Evolutionary conservation across 352 stramenopile species (phyloP), one percentile per base, ranked within the genome.

Genomic region (Albugo laibachii): DNA sequence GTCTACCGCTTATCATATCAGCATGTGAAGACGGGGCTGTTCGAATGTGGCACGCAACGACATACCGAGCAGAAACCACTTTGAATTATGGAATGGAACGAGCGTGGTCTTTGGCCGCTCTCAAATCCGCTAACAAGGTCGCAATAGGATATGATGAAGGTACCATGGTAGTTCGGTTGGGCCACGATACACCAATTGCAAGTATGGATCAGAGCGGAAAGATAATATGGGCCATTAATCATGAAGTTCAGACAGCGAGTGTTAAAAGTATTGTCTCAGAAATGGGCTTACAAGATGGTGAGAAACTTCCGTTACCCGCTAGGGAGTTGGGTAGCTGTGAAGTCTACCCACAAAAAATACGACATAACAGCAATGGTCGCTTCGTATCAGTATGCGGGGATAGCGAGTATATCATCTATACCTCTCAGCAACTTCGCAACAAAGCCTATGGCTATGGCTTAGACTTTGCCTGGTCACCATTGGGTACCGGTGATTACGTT

Each of bases 391-490:
- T 99, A 15, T 98, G 92, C 55, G 96, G 95, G 18, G 96, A 99
- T 67, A 94, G 94, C 37, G 96, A 99, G 71, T 99, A 99, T 70
- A 98, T 99, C 57, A 99, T 99, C 59, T 99, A 99, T 72, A 99
- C 96, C 18, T 88, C 93, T 10, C 92, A 98, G 69, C 80, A 87
- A 52, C 57, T 95, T 41, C 74, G 86, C 38, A 93, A 92, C 62
- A 98, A 98, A 61, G 87, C 88, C 2, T 99, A 98, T 58, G 96
- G 96, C 36, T 77, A 88, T 35, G 94, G 84, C 0, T 75, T 99
- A 24, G 95, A 99, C 64, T 98, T 99, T 78, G 93, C 93, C 15
- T 99, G 96, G 96, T 94, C 80, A 35, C 82, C 83, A 0, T 86
- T 78, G 8, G 95, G 94, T 44, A 98, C 94, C 5, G 95, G 95